Evolutionary conservation across 1,284 basidiomycete genomes (phyloP), one percentile per base, ranked within the genome.

Genomic region (Naganishia cerealis): DNA sequence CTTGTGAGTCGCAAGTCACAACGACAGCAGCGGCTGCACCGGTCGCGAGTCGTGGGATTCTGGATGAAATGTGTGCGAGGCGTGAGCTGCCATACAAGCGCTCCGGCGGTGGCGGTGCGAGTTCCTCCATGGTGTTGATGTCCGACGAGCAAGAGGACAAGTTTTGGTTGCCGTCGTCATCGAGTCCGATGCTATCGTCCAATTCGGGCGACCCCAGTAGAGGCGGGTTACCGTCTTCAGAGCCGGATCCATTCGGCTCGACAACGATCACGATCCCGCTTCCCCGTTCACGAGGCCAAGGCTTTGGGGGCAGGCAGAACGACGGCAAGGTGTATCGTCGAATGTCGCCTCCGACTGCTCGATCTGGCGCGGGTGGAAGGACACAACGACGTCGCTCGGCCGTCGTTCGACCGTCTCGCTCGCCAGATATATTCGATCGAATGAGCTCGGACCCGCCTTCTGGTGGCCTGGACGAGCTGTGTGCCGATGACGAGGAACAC

Each of bases 71-170:
- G 57, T 71, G 70, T 38, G 53, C 38, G 9, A 42, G 63, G 26
- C 62, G 67, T n/a, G 70, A 71, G 52, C 36, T 71, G 36, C 70
- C 70, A n/a, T 71, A 61, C 67, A 46, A 57, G 46, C 57, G 39
- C 13, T 46, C 18, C 29, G 52, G 38, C 36, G 59, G 43, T 46
- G 6, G 21, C 10, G 59, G 43, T 46, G 6, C 24, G 3, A 29
- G 42, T 21, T 16, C 29, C 58, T 26, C 18, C 43, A 26, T 9
- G 13, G 12, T 4, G 15, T 29, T 29, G 26, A n/a, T 38, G 26
- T 24, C 21, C 16, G 53, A 46, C 39, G 40, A 46, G 52, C 63
- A 18, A 15, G 53, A 65, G 12, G 29, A 46, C 43, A 18, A 46
- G 43, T 18, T 15, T 4, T n/a, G 29, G 16, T 24, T 24, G 42